Evolutionary conservation across 148 eudicot species (phyloP).

Genomic region (Vaccinium darrowii): DNA sequence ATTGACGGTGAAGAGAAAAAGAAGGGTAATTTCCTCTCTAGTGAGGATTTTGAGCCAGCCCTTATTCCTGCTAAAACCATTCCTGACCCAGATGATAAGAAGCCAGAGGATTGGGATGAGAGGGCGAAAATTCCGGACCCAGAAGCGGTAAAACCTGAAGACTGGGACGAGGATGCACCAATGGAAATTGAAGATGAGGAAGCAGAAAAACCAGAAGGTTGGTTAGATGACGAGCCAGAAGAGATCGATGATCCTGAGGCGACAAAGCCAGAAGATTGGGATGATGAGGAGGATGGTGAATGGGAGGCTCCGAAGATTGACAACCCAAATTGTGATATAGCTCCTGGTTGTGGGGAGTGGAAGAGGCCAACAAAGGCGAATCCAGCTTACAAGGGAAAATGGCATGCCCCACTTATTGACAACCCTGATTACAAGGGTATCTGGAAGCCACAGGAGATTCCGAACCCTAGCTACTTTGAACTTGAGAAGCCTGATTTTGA

Average conservation of each 20-base stretch:
- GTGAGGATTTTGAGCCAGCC: conserved; percentile 77
- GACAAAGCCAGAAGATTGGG: conserved; percentile 95
- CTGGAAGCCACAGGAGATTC: conserved; percentile 85
- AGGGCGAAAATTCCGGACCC: conserved; percentile 72
- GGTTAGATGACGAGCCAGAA: conserved; percentile 97
- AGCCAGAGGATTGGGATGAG: conserved; percentile 97
- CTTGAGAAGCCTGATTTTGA: conserved; percentile 77
- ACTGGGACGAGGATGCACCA: conserved; percentile 99
- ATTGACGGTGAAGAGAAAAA: conserved; percentile 95
- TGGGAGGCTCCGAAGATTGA: conserved; percentile 97
- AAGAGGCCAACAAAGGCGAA: conserved; percentile 77
- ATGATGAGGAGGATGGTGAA: conserved; percentile 95
- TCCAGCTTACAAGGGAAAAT: conserved; percentile 94
- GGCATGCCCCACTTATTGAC: conserved; percentile 79
- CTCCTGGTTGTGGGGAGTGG: conserved; percentile 98
- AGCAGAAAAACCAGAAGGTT: conserved; percentile 93
- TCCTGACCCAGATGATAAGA: conserved; percentile 89
- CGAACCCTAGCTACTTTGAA: conserved; percentile 84
- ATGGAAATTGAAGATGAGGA: conserved; percentile 86
- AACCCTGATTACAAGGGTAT: conserved; percentile 93
- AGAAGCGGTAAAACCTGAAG: conserved; percentile 74
- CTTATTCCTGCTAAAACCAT: conserved; percentile 80
- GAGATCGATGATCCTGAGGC: conserved; percentile 94
- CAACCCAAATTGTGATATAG: conserved; percentile 78
- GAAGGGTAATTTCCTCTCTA: conserved; percentile 65